Conservation (phyloP, 1,139 yeast species). For the Geotrichum restrictum region DNA sequence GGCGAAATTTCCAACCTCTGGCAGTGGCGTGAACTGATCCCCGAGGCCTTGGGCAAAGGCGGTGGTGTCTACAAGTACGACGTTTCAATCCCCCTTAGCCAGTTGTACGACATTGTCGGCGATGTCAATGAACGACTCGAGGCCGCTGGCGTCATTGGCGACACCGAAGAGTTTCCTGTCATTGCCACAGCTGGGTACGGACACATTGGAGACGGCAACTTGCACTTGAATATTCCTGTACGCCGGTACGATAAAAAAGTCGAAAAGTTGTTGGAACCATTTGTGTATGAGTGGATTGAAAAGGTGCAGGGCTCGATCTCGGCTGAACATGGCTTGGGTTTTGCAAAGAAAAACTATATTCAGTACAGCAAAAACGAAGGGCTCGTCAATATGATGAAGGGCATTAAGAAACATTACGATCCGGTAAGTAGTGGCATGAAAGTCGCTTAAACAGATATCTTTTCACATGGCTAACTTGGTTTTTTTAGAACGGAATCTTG, state of each 20-base stretch:
- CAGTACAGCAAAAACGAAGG: slow-evolving; percentile 72
- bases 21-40: slow-evolving; percentile 92
- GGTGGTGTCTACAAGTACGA: slow-evolving; percentile 98
- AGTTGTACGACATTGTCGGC: slow-evolving; percentile 74
- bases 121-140: slow-evolving; percentile 59
- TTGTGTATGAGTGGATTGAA: slow-evolving; percentile 85
- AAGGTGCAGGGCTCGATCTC: slow-evolving; percentile 79
- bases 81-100: slow-evolving; percentile 79
- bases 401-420: slow-evolving; percentile 73
- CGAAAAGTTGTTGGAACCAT: slow-evolving; percentile 81
- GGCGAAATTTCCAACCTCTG: slow-evolving; percentile 77
- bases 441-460: too few species aligned
- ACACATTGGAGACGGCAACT: slow-evolving; percentile 92
- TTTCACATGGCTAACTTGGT: not conserved
- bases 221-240: slow-evolving; percentile 89
- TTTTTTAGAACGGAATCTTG: slow-evolving; percentile 57
- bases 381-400: slow-evolving; percentile 70
- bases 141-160: slow-evolving; percentile 58
- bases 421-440: slow-evolving; percentile 47
- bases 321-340: slow-evolving; percentile 96
- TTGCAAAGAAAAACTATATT: slow-evolving; percentile 87
- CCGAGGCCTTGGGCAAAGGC: slow-evolving; percentile 77
- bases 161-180: slow-evolving; percentile 69
- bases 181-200: slow-evolving; percentile 91
- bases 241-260: slow-evolving; percentile 72